phyloP scores from a whole-genome alignment of 2,329 filamentous ascomycete species.

The Hymenoscyphus linearis region DNA sequence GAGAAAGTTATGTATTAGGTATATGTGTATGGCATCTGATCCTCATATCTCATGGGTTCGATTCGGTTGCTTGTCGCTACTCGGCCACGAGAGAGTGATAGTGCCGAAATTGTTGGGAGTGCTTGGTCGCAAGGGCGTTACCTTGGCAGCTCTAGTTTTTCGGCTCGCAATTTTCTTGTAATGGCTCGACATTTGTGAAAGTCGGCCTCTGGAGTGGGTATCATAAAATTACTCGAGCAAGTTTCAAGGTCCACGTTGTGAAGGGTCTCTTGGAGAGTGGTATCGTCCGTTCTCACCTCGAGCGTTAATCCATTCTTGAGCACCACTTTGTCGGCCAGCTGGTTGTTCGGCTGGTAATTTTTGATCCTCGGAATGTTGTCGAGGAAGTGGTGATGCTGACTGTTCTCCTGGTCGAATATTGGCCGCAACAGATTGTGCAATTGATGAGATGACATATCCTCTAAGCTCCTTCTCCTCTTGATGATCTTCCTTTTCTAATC shows the following conservation, averaged over 20 bases:
- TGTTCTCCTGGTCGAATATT: constrained; percentile 23
- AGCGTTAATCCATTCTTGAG: constrained; percentile 46
- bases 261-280: constrained; percentile 41
- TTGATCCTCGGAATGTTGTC: constrained; percentile 44
- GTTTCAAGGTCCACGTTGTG: constrained; percentile 34
- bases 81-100: not conserved
- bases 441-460: constrained; percentile 66
- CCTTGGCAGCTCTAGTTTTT: not conserved
- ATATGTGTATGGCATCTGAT: not conserved
- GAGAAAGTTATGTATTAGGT: not conserved
- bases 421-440: constrained; percentile 58
- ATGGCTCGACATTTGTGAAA: not conserved
- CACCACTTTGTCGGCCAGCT: constrained; percentile 43
- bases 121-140: not conserved
- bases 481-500: constrained; percentile 73
- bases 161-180: not conserved
- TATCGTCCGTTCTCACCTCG: constrained; percentile 38
- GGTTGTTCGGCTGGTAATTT: constrained; percentile 58
- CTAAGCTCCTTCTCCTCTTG: constrained; percentile 71
- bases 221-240: constrained; percentile 1
- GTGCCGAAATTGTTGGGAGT: not conserved
- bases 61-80: not conserved
- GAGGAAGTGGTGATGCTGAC: constrained; percentile 9
- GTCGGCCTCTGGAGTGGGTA: not conserved
- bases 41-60: not conserved